Evolutionary conservation across 345 rosid species (phyloP), one percentile per base, ranked within the genome.

Genomic region (Acer negundo): DNA sequence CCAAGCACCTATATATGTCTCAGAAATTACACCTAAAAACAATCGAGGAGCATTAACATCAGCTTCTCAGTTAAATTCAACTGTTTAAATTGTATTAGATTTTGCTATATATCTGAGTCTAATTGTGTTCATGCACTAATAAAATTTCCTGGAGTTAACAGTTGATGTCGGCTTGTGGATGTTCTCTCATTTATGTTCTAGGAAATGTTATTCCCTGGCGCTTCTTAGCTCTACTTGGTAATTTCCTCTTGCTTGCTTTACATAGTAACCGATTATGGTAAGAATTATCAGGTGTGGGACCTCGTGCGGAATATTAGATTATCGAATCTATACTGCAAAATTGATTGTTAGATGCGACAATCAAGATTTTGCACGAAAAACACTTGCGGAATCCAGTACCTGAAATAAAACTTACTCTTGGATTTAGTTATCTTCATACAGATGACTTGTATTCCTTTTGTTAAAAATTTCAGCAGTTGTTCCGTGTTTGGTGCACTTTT

Each of bases 401-500:
- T 0, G 6, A 35, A 35, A 35, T 5, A 4, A 35, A 4, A 35
- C 38, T 35, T 35, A 35, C 38, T 35, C 38, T 35, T 35, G 6
- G 38, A 35, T 35, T 35, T 35, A 35, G 38, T 35, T 4, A 35
- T 35, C 6, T 35, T 35, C 38, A 35, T 35, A 35, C 38, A 35
- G 0, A 35, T 35, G 38, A 35, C 2, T 3, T 35, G 24, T 3
- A 55, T 4, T 31, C 31, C 19, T 17, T 19, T 11, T 20, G 13
- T 31, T 66, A 2, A 58, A 4, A 67, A 28, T 71, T 47, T 69
- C 84, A 88, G 94, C 81, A 75, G 15, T 40, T 63, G 59, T 76
- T 62, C 86, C 89, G 4, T 82, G 80, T 62, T 15, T 83, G 24
- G 31, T 82, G n/a, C 86, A 80, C 11, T 10, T 84, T 11, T 1